Evolutionary conservation across 163 green algal genomes (phyloP), one percentile per base, ranked within the genome.

Genomic region (Scenedesmus sp.): DNA sequence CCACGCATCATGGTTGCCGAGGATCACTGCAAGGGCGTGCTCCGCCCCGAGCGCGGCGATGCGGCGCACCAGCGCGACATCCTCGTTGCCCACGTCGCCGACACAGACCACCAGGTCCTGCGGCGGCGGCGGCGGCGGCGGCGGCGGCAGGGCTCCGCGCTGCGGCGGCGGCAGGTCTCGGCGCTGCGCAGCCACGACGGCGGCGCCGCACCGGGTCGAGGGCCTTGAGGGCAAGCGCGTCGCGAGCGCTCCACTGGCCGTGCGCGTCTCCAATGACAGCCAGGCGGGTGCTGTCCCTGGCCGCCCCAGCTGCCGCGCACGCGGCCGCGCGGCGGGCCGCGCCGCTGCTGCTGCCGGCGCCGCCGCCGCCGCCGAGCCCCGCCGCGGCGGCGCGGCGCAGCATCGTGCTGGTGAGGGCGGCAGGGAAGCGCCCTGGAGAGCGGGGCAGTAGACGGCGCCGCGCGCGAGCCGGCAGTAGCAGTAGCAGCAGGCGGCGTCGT

Each of bases 81-180:
- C 57, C 60, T 95, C 91, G 50, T 95, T 89, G 0, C 92, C 92
- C 70, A 96, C 90, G 70, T 96, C 91, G 0, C 91, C 92, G 13
- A 96, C 76, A 53, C 95, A 92, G 5, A 93, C 33, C 14, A 85
- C 85, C 28, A 90, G 67, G 77, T 94, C 87, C 33, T 69, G 60
- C 33, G 18, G 60, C 24, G 24, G 26, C 22, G n/a, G 28, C 56
- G 39, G 3, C 4, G n/a, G 9, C 28, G n/a, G 24, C 56, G 39
- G 56, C 56, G 39, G 28, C 56, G n/a, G 10, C 56, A 63, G 28
- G 28, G 39, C 28, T 29, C 36, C 28, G 28, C 36, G 10, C 56
- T 44, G 54, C 54, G 36, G 45, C 45, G 33, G 54, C 54, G 34
- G 56, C 56, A 64, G 28, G n/a, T n/a, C n/a, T 15, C 22, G 4